These are phyloP conservation scores for Metarhizium guizhouense DNA, from an alignment of 2,329 filamentous ascomycete species.

Conservation along the genomic window DNA sequence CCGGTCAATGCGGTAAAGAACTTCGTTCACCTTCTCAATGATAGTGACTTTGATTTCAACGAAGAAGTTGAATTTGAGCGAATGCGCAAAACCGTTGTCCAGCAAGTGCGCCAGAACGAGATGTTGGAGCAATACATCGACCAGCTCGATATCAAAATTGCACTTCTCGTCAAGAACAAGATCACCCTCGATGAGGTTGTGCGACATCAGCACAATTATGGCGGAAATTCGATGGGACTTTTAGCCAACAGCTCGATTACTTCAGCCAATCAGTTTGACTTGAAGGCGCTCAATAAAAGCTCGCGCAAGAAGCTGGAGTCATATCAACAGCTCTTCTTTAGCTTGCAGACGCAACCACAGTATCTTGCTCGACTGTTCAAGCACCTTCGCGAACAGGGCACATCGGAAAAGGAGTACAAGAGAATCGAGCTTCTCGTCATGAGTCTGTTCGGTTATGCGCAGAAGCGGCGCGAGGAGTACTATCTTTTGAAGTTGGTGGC, in stretches of 20 bases:
- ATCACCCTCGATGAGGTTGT: slow-evolving; percentile 97
- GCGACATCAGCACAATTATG: slow-evolving; percentile 92
- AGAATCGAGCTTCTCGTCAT: slow-evolving; percentile 89
- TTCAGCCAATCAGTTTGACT: slow-evolving; percentile 85
- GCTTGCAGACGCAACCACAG: slow-evolving; percentile 90
- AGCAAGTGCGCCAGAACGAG: slow-evolving; percentile 95
- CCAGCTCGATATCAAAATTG: slow-evolving; percentile 98
- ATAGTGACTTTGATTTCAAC: slow-evolving; percentile 98
- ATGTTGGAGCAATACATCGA: slow-evolving; percentile 97
- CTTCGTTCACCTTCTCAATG: slow-evolving; percentile 94
- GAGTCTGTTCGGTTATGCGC: slow-evolving; percentile 93
- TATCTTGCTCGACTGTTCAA: slow-evolving; percentile 87
- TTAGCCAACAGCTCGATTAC: slow-evolving; percentile 82
- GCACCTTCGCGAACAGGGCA: slow-evolving; percentile 71
- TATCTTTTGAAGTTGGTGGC: slow-evolving; percentile 85
- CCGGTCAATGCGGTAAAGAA: slow-evolving; percentile 96
- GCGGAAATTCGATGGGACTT: slow-evolving; percentile 76
- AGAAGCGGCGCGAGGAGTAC: slow-evolving; percentile 95
- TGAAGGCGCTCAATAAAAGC: slow-evolving; percentile 95
- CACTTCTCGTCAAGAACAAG: slow-evolving; percentile 96
- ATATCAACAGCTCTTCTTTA: slow-evolving; percentile 97
- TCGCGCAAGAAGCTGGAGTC: slow-evolving; percentile 91
- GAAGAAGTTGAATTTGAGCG: slow-evolving; percentile 97
- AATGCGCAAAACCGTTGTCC: slow-evolving; percentile 88
- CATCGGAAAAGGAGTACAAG: slow-evolving; percentile 85